phyloP scores from a whole-genome alignment of 192 early-diverging fungal species.

The Diversispora eburnea region DNA sequence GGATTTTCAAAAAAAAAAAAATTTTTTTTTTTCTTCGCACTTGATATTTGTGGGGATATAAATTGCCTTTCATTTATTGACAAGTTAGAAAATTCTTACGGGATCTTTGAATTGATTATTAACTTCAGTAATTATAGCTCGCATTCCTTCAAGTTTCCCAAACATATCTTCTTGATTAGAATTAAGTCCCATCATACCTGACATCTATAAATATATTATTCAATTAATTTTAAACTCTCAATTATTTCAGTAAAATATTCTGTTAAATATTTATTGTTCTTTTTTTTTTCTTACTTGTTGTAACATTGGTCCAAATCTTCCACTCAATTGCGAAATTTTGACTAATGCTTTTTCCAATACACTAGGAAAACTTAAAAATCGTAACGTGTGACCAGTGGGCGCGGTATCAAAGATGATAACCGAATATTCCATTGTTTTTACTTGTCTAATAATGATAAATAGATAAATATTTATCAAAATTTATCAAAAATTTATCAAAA shows the following conservation, averaged over 20 bases:
- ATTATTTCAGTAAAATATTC: not conserved
- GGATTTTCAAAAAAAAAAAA: not conserved
- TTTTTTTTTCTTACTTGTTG: constrained; percentile 53
- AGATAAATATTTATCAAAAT: not conserved
- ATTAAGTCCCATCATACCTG: constrained; percentile 83
- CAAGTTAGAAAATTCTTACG: constrained; percentile 40
- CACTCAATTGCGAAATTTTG: constrained; percentile 90
- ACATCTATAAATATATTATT: constrained; percentile 52
- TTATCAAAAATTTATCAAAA: no score
- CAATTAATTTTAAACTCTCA: not conserved
- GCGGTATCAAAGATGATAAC: constrained; percentile 99
- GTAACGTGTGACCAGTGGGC: constrained; percentile 97
- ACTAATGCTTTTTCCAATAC: constrained; percentile 97
- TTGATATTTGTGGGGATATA: no score
- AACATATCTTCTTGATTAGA: constrained; percentile 93
- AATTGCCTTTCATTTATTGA: no score
- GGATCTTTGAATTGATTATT: constrained; percentile 99
- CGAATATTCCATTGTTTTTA: constrained; percentile 99
- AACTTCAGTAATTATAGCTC: constrained; percentile 93
- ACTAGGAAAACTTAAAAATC: constrained; percentile 96
- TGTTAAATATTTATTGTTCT: not conserved
- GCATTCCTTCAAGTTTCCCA: constrained; percentile 93
- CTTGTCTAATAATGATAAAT: constrained; percentile 55
- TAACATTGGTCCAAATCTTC: constrained; percentile 95
- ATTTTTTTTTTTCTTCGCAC: not conserved